Base-by-base conservation (phyloP, 345 rosid genomes). In the Salix arbutifolia region DNA sequence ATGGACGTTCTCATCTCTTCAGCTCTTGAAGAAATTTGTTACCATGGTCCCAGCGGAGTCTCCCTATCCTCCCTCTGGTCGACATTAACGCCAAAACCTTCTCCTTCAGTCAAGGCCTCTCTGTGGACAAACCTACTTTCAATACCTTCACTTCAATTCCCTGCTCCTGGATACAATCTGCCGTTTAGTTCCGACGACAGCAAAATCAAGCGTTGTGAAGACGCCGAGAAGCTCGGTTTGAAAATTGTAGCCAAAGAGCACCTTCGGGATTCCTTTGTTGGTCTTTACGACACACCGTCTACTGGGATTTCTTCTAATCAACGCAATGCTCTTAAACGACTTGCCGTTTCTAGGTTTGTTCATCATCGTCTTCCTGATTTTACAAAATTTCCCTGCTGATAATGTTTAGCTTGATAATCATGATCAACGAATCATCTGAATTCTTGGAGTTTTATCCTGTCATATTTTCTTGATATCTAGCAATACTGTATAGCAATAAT, bases 21-120 rank as follows among this genome's bases (percentile, higher is more conserved):
- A 14, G 91, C 90, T 21, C 88, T 92, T 18, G 96, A 88, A 46
- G 92, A 90, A 79, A 87, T 90, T 56, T 92, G 92, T 77, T 82
- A 80, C 58, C 88, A 83, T 1, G 94, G 92, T 67, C 75, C 80
- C 19, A 23, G 71, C 60, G 96, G 94, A 14, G 50, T 91, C 21
- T 67, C 74, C 7, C 84, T 78, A 19, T 60, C 75, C 31, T 78
- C 70, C 2, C 78, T 79, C 19, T 75, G 75, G 67, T 30, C 78
- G 5, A n/a, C 65, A 1, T 65, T 79, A n/a, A 50, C 67, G 17
- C 78, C 71, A 5, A 23, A 65, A 4, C 85, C 85, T 65, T 56
- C 80, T 28, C 71, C 72, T 19, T 65, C 78, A 23, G 72, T 85
- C 60, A 90, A 83, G 64, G 48, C 79, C 60, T 81, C 89, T 44